Evolutionary conservation across 129 eudicot genomes (phyloP).

Genomic region (Chrysanthemum seticuspe): DNA sequence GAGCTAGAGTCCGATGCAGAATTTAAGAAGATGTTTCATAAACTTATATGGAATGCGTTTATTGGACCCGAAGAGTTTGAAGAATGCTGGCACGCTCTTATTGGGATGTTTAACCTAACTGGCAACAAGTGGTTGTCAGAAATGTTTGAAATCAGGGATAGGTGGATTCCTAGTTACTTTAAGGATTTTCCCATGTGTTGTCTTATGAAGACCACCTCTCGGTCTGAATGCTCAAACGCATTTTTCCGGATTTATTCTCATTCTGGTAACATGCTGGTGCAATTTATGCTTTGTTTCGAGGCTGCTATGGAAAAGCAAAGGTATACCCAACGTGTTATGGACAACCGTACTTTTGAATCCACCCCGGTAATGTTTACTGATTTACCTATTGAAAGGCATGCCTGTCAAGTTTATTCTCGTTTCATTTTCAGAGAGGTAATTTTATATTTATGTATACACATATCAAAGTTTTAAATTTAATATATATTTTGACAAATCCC

Average conservation of each 20-base stretch:
- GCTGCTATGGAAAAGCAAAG: background rate
- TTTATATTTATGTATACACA: no score
- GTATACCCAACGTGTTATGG: background rate
- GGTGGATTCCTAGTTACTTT: slow-evolving; percentile 3
- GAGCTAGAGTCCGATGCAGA: background rate
- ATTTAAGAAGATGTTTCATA: background rate
- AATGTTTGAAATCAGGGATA: background rate
- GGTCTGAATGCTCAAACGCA: background rate
- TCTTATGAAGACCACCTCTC: slow-evolving; percentile 11
- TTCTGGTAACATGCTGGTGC: background rate
- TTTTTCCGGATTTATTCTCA: background rate
- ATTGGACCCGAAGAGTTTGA: background rate
- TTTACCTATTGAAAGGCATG: background rate
- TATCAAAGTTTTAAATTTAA: no score
- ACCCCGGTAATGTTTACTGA: background rate
- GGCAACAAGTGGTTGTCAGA: background rate
- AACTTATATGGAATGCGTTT: background rate
- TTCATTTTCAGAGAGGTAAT: background rate
- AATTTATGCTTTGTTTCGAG: background rate
- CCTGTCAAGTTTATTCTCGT: background rate
- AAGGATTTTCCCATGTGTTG: background rate
- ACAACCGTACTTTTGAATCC: no score
- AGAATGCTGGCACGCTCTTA: background rate
- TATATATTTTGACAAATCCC: no score
- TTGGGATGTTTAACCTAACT: background rate